Evolutionary conservation across 306 rosid species (phyloP).

Genomic region (Corylus heterophylla): DNA sequence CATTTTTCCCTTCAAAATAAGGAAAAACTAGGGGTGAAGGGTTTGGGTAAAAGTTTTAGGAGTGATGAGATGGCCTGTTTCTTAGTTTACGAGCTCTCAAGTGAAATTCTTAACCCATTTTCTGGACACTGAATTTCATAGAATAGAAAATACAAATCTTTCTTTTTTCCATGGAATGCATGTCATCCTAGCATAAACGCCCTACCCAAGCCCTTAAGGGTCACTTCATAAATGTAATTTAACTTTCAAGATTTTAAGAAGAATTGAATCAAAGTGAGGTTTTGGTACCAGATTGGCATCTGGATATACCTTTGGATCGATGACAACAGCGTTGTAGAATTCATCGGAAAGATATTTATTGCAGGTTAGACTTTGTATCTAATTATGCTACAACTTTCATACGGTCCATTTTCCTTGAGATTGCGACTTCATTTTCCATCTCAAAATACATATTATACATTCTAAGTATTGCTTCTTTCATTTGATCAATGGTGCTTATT

Average conservation of each 20-base stretch:
- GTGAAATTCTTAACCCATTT: conserved; percentile 6
- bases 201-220: not conserved
- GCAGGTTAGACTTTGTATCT: conserved; percentile 68
- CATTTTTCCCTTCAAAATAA: not conserved
- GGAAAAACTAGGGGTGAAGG: not conserved
- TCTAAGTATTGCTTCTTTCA: conserved; percentile 4
- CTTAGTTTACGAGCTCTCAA: not conserved
- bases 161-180: conserved; percentile 11
- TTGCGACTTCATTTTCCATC: conserved; percentile 22
- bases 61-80: not conserved
- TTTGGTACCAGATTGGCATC: conserved; percentile 66
- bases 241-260: conserved; percentile 10
- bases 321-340: conserved; percentile 54
- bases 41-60: not conserved
- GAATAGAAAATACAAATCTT: not conserved
- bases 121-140: not conserved
- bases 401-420: conserved; percentile 6
- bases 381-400: conserved; percentile 17
- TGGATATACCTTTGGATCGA: conserved; percentile 88
- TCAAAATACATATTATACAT: not conserved
- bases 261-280: conserved; percentile 20
- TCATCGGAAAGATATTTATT: conserved; percentile 72
- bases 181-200: conserved; percentile 20
- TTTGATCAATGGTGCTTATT: conserved; percentile 11
- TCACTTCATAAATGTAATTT: not conserved